Percentiles rank a stretch among this genome's conserved stretches.
Conservation (phyloP, 1,284 basidiomycete species). For the Tremellales sp. region DNA sequence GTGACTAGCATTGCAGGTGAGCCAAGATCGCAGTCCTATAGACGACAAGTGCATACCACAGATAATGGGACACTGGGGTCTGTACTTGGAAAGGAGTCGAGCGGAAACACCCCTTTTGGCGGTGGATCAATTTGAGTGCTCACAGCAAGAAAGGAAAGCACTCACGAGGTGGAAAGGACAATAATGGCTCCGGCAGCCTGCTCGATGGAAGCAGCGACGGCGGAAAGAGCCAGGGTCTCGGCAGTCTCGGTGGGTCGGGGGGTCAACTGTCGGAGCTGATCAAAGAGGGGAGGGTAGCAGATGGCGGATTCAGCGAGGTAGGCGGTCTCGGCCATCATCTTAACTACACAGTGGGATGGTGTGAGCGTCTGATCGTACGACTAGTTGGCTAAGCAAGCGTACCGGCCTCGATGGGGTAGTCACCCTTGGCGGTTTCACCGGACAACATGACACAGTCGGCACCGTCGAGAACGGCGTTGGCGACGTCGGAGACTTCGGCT, state of each 20-base stretch:
- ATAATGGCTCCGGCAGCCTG: conserved; percentile 91
- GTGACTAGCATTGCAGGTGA: conserved; percentile 62
- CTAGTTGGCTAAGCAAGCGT: conserved; percentile 25
- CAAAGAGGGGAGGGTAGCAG: conserved; percentile 87
- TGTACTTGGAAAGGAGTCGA: conserved; percentile 94
- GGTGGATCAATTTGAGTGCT: neutral
- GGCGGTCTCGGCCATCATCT: conserved; percentile 99
- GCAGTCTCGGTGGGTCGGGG: conserved; percentile 83
- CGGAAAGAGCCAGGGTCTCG: conserved; percentile 90
- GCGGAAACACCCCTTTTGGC: conserved; percentile 80
- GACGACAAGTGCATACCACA: conserved; percentile 59
- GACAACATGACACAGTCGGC: conserved; percentile 99
- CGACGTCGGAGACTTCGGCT: conserved; percentile 95
- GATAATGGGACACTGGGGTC: conserved; percentile 90
- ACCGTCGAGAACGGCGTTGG: conserved; percentile 94
- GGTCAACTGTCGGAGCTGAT: conserved; percentile 75
- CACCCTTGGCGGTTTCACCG: conserved; percentile 94
- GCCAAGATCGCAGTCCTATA: neutral
- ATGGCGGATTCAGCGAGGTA: conserved; percentile 89
- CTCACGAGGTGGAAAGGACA: conserved; percentile 74
- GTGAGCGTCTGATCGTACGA: neutral
- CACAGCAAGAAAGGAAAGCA: conserved; percentile 69
- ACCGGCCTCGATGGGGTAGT: conserved; percentile 90
- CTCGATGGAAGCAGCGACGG: conserved; percentile 90
- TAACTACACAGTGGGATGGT: conserved; percentile 54